Conservation (phyloP, 306 rosid species). For the Psophocarpus tetragonolobus region DNA sequence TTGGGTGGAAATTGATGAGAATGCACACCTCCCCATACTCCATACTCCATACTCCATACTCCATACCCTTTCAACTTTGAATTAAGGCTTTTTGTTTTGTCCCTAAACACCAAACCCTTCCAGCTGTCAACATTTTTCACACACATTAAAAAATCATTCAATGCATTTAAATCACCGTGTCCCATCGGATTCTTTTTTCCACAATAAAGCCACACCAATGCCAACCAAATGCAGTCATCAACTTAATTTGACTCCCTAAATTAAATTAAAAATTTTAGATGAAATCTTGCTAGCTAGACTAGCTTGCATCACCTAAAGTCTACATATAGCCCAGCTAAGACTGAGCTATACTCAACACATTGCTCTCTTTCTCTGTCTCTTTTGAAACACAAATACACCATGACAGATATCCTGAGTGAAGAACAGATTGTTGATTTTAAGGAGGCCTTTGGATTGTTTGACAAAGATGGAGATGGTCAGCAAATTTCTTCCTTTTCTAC, state of each 20-base stretch:
- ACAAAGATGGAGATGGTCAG: conserved; percentile 98
- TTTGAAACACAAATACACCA: conserved; percentile 23
- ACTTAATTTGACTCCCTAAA: conserved; percentile 48
- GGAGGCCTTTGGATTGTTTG: conserved; percentile 91
- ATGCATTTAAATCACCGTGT: background rate
- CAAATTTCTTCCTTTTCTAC: background rate
- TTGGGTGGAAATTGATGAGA: conserved; percentile 37
- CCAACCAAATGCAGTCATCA: conserved; percentile 46
- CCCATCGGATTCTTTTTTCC: conserved; percentile 41
- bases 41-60: background rate
- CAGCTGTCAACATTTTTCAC: conserved; percentile 58
- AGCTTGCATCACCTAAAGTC: conserved; percentile 40
- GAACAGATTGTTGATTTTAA: conserved; percentile 91
- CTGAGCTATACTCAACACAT: conserved; percentile 59
- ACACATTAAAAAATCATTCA: background rate
- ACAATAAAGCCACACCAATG: conserved; percentile 40
- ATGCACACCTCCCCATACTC: conserved; percentile 51
- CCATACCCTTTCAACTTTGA: conserved; percentile 31
- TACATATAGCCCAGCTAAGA: conserved; percentile 87
- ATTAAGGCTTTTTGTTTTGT: conserved; percentile 56
- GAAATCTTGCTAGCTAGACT: conserved; percentile 17
- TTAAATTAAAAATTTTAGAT: background rate
- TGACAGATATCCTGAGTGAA: conserved; percentile 75
- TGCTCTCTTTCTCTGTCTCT: conserved; percentile 30
- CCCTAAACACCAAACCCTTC: conserved; percentile 61